Percentiles rank a stretch among this genome's conserved stretches.
Conservation (phyloP, 371 early-diverging fungal genomes). For the Mycotypha africana region DNA sequence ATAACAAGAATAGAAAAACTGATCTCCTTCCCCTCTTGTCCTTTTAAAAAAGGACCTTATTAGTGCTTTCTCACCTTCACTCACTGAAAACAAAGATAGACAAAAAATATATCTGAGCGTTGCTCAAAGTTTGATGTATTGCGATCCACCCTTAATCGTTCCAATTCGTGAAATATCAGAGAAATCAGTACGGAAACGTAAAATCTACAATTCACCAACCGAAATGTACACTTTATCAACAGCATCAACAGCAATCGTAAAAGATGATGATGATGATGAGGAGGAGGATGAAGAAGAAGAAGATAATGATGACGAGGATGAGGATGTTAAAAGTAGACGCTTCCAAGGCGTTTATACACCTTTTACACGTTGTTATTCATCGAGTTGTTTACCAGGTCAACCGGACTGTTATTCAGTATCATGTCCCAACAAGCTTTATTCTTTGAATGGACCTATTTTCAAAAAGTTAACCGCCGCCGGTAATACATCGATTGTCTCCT, state of each 20-base stretch:
- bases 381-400: conserved; percentile 25
- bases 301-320: too few relatives aligned
- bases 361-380: conserved; percentile 32
- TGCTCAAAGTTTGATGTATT: conserved; percentile 28
- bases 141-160: conserved; percentile 25
- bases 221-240: conserved; percentile 37
- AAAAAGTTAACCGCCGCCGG: conserved; percentile 7
- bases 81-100: conserved; percentile 4
- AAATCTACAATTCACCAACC: conserved; percentile 27
- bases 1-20: too few relatives aligned
- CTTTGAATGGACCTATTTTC: conserved; percentile 1
- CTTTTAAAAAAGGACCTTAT: conserved; percentile 23
- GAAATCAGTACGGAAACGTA: conserved; percentile 31
- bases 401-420: conserved; percentile 38
- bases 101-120: conserved; percentile 26
- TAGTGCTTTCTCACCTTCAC: conserved; percentile 20
- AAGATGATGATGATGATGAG: too few relatives aligned
- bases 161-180: conserved; percentile 40
- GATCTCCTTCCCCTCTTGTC: neutral
- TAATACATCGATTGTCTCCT: conserved; percentile 22
- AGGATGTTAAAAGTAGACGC: too few relatives aligned
- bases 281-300: too few relatives aligned
- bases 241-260: conserved; percentile 15
- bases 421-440: conserved; percentile 26
- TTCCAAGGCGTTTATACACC: conserved; percentile 35